phyloP scores from a whole-genome alignment of 352 stramenopile genomes.

The Peronospora belbahrii region DNA sequence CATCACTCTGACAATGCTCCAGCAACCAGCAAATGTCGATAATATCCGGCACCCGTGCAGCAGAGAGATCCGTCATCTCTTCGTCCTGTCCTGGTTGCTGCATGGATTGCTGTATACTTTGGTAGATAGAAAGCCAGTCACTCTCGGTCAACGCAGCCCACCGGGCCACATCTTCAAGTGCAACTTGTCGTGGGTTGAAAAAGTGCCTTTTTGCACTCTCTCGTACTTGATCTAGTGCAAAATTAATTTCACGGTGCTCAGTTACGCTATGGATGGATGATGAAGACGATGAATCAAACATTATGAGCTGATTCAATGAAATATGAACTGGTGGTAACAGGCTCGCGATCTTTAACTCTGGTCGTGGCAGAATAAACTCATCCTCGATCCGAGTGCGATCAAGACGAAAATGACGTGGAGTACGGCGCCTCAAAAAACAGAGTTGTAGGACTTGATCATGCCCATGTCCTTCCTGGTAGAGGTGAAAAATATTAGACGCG shows the following conservation, averaged over 20 bases:
- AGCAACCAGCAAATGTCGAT: slow-evolving; percentile 29
- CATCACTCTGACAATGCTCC: slow-evolving; percentile 35
- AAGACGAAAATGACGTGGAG: slow-evolving; percentile 13
- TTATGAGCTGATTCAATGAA: slow-evolving; percentile 22
- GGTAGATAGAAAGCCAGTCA: slow-evolving; percentile 37
- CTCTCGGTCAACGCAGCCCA: slow-evolving; percentile 33
- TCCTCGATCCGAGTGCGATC: slow-evolving; percentile 26
- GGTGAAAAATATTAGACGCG: slow-evolving; percentile 29
- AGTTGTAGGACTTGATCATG: slow-evolving; percentile 53
- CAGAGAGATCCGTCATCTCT: neutral
- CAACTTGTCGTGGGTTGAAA: slow-evolving; percentile 17
- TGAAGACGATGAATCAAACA: neutral
- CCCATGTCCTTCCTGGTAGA: slow-evolving; percentile 54
- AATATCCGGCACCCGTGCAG: slow-evolving; percentile 8
- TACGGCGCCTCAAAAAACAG: slow-evolving; percentile 38
- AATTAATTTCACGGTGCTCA: neutral
- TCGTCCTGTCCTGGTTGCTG: slow-evolving; percentile 1
- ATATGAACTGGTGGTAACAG: slow-evolving; percentile 28
- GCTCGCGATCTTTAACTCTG: slow-evolving; percentile 28
- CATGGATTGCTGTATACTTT: slow-evolving; percentile 8
- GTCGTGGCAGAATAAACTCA: slow-evolving; percentile 45
- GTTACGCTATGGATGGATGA: neutral
- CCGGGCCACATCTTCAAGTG: slow-evolving; percentile 8
- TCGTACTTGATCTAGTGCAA: neutral
- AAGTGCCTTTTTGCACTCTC: slow-evolving; percentile 27